A percentile compares a stretch with the other conserved stretches of the same genome.
Conservation (phyloP, 1,284 basidiomycete species). For the Termitomyces sp. region DNA sequence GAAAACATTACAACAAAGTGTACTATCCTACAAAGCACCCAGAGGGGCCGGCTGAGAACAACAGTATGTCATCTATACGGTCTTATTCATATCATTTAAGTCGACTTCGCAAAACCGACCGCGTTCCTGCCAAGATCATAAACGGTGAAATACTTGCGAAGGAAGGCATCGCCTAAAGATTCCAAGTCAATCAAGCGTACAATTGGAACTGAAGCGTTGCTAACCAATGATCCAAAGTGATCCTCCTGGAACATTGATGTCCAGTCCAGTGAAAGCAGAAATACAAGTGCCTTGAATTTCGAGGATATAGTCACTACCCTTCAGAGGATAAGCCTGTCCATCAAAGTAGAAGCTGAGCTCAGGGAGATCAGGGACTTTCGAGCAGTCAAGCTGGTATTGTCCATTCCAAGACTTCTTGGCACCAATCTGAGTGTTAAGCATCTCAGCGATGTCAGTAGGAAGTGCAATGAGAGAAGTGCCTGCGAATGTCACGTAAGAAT, state of each 20-base stretch:
- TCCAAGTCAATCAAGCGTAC: slow-evolving; percentile 1
- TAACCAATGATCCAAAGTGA: slow-evolving; percentile 91
- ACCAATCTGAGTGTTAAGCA: slow-evolving; percentile 95
- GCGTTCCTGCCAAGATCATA: slow-evolving; percentile 86
- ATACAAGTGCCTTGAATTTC: slow-evolving; percentile 89
- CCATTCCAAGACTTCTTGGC: slow-evolving; percentile 93
- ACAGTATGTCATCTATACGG: not conserved
- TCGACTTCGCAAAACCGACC: slow-evolving; percentile 72
- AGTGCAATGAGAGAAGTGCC: slow-evolving; percentile 89
- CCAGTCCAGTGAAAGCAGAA: slow-evolving; percentile 89
- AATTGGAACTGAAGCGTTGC: slow-evolving; percentile 19
- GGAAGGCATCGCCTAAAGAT: slow-evolving; percentile 71
- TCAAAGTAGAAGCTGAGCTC: slow-evolving; percentile 83
- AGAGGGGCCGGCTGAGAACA: not conserved
- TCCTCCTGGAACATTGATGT: slow-evolving; percentile 86
- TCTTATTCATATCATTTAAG: not conserved
- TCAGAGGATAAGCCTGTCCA: slow-evolving; percentile 77
- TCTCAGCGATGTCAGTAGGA: slow-evolving; percentile 94
- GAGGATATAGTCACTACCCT: slow-evolving; percentile 86
- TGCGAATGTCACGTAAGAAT: slow-evolving; percentile 19
- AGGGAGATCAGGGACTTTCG: slow-evolving; percentile 80
- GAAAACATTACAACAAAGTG: not conserved
- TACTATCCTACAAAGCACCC: not conserved
- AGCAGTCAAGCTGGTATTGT: slow-evolving; percentile 90
- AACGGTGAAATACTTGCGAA: slow-evolving; percentile 89